Evolutionary conservation across 1,284 basidiomycete genomes (phyloP), one percentile per base, ranked within the genome.

Genomic region (Rhodotorula sp.): DNA sequence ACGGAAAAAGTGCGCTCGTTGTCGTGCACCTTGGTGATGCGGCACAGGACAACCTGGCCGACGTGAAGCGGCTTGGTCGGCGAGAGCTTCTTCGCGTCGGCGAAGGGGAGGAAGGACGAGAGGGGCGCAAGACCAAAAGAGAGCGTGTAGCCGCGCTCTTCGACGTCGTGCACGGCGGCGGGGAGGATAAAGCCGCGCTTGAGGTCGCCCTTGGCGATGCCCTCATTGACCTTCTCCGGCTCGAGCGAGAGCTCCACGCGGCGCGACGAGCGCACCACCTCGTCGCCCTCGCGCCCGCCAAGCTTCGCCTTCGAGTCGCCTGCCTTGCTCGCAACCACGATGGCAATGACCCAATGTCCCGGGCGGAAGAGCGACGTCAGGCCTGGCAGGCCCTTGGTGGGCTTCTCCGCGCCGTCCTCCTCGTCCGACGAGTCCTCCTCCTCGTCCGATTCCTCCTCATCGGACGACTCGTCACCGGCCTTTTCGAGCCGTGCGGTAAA

Each of bases 161-260:
- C 97, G 46, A 91, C 84, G 78, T 90, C 92, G 81, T 90, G 88
- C 41, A 98, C 85, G 58, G 91, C 87, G 19, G 88, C 91, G 0
- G 89, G 87, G 64, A 97, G 79, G 27, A 87, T 90, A 80, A 89
- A 92, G 46, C 92, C 92, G 63, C 83, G 77, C 63, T 86, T 88
- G 44, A 99, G 80, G 82, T 99, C 97, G 8, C 85, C 83, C 81
- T 90, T 91, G 32, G 86, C 86, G 3, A 99, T 86, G 27, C 91
- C 93, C 59, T 84, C 84, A 81, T 99, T 98, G 72, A 99, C 90
- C 78, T 88, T 88, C 76, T 89, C 88, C 6, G 97, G 97, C 32
- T 90, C 82, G 53, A 99, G 85, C 71, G 90, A 91, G 60, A 98
- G 84, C 81, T 97, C 96, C n/a, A 98, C 88, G 70, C 91, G 86